Percentiles rank a stretch among this genome's conserved stretches.
phyloP scores from a whole-genome alignment of 2,329 filamentous ascomycete genomes.

The Tolypocladium pustulatum region DNA sequence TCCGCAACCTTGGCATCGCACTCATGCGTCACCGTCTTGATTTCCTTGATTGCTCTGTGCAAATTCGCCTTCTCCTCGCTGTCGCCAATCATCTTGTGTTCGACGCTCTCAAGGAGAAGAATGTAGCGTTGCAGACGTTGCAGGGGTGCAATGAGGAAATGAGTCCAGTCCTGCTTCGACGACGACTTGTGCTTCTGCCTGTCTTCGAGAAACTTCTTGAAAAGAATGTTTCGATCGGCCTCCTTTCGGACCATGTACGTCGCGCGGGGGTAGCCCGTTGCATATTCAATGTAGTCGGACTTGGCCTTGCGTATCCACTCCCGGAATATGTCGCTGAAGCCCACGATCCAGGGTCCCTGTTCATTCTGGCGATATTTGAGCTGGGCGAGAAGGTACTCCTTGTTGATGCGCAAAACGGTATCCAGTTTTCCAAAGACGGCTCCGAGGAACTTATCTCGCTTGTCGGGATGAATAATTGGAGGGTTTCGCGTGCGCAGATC shows the following conservation, averaged over 20 bases:
- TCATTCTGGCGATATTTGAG: slow-evolving; percentile 95
- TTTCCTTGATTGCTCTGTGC: slow-evolving; percentile 76
- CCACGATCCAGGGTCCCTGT: slow-evolving; percentile 86
- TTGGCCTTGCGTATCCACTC: slow-evolving; percentile 97
- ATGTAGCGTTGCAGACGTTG: slow-evolving; percentile 86
- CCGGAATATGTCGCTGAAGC: slow-evolving; percentile 93
- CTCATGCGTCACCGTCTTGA: slow-evolving; percentile 78
- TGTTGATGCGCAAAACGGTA: slow-evolving; percentile 79
- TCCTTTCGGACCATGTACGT: slow-evolving; percentile 77
- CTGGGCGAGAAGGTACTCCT: slow-evolving; percentile 83
- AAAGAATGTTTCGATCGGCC: slow-evolving; percentile 72
- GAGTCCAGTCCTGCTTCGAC: slow-evolving; percentile 82
- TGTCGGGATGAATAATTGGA: slow-evolving; percentile 69
- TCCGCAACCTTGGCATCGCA: slow-evolving; percentile 90
- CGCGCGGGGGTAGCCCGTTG: slow-evolving; percentile 75
- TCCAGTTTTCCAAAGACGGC: slow-evolving; percentile 90
- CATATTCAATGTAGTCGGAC: slow-evolving; percentile 83
- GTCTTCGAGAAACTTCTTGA: slow-evolving; percentile 75
- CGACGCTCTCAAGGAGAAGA: slow-evolving; percentile 70
- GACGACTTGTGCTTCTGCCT: slow-evolving; percentile 70
- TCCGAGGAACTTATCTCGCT: slow-evolving; percentile 66
- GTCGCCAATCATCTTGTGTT: slow-evolving; percentile 73
- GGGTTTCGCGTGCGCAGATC: slow-evolving; percentile 63
- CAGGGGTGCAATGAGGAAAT: slow-evolving; percentile 86
- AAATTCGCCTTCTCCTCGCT: slow-evolving; percentile 86